These are phyloP conservation scores for Botrytis aclada DNA, from an alignment of 2,329 filamentous ascomycete species.

Conservation along the genomic window DNA sequence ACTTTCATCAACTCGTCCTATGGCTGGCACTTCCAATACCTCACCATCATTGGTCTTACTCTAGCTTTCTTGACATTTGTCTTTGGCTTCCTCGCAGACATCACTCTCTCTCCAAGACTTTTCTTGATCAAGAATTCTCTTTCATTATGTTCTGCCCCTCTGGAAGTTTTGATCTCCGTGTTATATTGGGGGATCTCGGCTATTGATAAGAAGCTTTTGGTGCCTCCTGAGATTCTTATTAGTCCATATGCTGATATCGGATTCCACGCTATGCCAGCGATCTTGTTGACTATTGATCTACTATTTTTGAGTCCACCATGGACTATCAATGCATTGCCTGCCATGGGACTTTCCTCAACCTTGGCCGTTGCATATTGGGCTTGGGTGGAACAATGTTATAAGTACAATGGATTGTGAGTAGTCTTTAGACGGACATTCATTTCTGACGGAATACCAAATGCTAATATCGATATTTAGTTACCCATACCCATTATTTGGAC, in stretches of 20 bases:
- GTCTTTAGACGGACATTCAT: not conserved
- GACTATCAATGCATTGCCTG: conserved; percentile 59
- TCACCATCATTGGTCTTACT: conserved; percentile 69
- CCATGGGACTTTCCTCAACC: conserved; percentile 54
- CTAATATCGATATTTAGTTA: conserved; percentile 53
- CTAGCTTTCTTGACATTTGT: conserved; percentile 60
- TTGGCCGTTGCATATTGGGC: conserved; percentile 70
- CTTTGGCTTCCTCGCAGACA: conserved; percentile 61
- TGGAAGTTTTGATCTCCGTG: conserved; percentile 68
- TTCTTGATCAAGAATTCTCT: conserved; percentile 67
- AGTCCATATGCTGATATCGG: conserved; percentile 57
- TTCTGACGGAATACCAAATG: not conserved
- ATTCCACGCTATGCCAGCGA: conserved; percentile 63
- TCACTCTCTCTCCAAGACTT: conserved; percentile 54
- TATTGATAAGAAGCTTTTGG: conserved; percentile 50
- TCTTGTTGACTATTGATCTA: conserved; percentile 63
- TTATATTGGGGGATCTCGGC: conserved; percentile 69
- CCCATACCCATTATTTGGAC: conserved; percentile 79
- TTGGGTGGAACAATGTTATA: conserved; percentile 72
- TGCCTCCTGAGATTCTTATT: conserved; percentile 55
- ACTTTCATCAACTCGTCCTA: conserved; percentile 56
- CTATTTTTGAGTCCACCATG: conserved; percentile 70
- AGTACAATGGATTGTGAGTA: conserved; percentile 61
- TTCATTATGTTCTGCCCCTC: conserved; percentile 61
- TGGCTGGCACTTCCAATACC: conserved; percentile 52